Base-by-base conservation (phyloP, 805 yeast species). In the Candida bentonensis region DNA sequence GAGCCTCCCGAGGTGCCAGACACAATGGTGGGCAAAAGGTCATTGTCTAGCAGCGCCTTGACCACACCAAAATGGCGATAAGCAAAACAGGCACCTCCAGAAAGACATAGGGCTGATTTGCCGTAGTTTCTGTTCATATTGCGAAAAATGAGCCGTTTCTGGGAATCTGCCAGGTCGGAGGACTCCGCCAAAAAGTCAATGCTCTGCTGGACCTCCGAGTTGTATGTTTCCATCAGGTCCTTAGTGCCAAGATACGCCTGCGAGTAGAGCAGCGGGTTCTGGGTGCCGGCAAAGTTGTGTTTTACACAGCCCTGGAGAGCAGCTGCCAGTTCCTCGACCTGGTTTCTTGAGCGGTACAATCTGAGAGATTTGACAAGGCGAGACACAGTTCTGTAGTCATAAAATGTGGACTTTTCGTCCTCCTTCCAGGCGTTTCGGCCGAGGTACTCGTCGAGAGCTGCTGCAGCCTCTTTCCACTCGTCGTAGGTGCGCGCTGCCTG, bases 1-100 rank as follows among this genome's bases (percentile, higher is more conserved):
- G 87, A 89, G 15, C 94, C 94, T 1, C 92, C 89, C 0, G 85
- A 77, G 0, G 92, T 82, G 1, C 94, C 94, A 27, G 83, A 73
- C 5, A 83, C 66, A 28, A 82, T 79, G 3, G 68, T 67, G 1
- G 94, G 94, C 42, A 82, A 62, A 42, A 74, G 61, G 56, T 78
- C 80, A 46, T 73, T 72, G 47, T 83, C 87, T 3, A 82, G 60
- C 33, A 83, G 59, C 0, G 87, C 88, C 49, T 78, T 78, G 22
- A 82, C 69, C 2, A 82, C 74, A 2, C 94, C 94, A 60, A 81
- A 78, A 59, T 82, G 94, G 25, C 78, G 75, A 51, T 80, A 79
- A 1, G 88, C 76, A 58, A 82, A 83, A 23, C 82, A 73, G 1
- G 87, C 94, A 21, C 92, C 94, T 2, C 94, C 92, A 45, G 82